Base-by-base conservation (phyloP, 2,329 filamentous ascomycete genomes). In the Talaromyces albobiverticillius region DNA sequence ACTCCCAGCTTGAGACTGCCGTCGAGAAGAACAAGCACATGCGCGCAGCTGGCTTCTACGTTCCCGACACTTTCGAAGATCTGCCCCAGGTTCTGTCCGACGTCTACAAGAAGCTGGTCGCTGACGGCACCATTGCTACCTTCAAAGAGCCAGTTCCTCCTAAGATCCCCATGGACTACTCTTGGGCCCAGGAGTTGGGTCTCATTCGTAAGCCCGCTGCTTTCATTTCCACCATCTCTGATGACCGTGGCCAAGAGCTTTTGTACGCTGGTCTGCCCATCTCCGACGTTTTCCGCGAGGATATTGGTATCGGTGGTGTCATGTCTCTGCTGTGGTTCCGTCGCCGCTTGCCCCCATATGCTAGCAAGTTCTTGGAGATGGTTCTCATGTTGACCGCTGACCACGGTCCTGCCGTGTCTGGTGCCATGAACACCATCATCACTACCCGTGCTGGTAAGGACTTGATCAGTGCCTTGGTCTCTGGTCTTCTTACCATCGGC, bases 361-460 rank as follows among this genome's bases (percentile, higher is more conserved):
- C 94, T 70, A 95, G 90, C 83, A 95, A 95, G 80, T 99, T 99
- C 84, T 80, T 99, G 65, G 94, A 99, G 83, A 99, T 99, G 94
- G 94, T 99, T 63, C 93, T 99, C 75, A 99, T 99, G 94, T 86
- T 99, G 71, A 99, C 94, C 71, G 94, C 94, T 67, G 94, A 99
- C 72, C 94, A 99, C 86, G 94, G 94, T 78, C 94, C 94, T 52
- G 94, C 94, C 67, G 94, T 99, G 66, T 99, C 94, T 66, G 94
- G 94, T 84, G 94, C 94, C 76, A 99, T 99, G 94, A 99, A 99
- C 87, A 99, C 94, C 74, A 99, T 99, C 75, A 97, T 99, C 75
- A 99, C 94, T 60, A 99, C 94, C 57, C 90, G 94, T 89, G 94
- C 94, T 60, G 94, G 94, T 75, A 99, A 99, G 84, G 94, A 99